These are phyloP conservation scores for Elsinoe necatrix DNA, from an alignment of 2,329 filamentous ascomycete species.

Conservation along the genomic window DNA sequence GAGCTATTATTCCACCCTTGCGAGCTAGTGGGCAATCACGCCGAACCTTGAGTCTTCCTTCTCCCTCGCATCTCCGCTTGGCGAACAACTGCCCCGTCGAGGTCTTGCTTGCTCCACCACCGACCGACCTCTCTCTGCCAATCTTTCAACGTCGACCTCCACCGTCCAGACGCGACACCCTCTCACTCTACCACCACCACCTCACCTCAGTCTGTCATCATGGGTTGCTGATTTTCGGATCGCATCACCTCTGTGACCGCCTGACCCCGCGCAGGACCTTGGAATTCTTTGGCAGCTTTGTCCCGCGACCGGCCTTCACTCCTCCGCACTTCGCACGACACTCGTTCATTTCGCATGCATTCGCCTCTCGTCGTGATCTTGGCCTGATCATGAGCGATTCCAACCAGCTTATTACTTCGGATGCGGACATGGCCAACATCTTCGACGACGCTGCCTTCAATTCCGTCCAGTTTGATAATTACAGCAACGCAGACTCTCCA, in stretches of 20 bases:
- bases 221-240: neutral
- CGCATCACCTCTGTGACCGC: neutral
- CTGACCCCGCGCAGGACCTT: neutral
- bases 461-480: constrained; percentile 22
- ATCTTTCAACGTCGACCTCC: neutral
- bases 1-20: constrained; percentile 1
- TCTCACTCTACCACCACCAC: neutral
- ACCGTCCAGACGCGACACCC: neutral
- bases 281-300: neutral
- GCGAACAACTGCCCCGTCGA: constrained; percentile 2
- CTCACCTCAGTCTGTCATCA: neutral
- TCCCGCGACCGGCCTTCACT: constrained; percentile 6
- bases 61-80: constrained; percentile 10
- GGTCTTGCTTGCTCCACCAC: constrained; percentile 7
- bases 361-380: neutral
- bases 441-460: constrained; percentile 26
- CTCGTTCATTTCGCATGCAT: constrained; percentile 14
- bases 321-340: constrained; percentile 2
- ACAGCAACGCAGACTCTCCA: constrained; percentile 22
- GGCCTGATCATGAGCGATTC: constrained; percentile 13
- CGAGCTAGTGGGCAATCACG: constrained; percentile 6
- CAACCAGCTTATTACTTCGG: constrained; percentile 10
- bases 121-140: neutral
- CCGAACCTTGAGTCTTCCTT: constrained; percentile 3
- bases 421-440: constrained; percentile 22